Conservation (phyloP, 2,329 filamentous ascomycete genomes). For the Alternaria conjuncta region DNA sequence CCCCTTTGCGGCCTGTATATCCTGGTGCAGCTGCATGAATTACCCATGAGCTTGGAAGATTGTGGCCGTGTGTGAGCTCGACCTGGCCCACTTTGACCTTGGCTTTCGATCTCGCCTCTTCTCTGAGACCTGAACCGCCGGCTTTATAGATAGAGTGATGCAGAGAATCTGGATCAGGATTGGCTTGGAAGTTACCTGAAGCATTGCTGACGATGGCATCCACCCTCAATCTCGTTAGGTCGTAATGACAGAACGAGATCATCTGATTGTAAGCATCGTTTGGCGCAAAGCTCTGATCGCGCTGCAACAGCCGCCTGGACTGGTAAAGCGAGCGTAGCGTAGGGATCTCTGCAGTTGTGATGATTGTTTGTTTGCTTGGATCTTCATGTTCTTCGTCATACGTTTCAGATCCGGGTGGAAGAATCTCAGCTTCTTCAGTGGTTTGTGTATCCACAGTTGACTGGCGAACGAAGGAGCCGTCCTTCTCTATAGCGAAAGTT, state of each 20-base stretch:
- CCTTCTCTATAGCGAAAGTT: background rate
- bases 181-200: conserved; percentile 19
- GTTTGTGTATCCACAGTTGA: background rate
- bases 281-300: conserved; percentile 36
- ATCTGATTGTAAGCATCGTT: conserved; percentile 40
- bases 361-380: conserved; percentile 4
- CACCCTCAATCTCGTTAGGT: conserved; percentile 41
- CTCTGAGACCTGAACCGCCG: conserved; percentile 33
- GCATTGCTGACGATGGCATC: conserved; percentile 47
- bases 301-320: conserved; percentile 29
- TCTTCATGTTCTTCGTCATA: background rate
- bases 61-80: conserved; percentile 33
- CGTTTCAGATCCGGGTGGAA: background rate
- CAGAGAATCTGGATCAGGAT: conserved; percentile 21
- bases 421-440: background rate
- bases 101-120: conserved; percentile 24
- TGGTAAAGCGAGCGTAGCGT: conserved; percentile 37
- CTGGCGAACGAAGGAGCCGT: background rate
- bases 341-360: conserved; percentile 29
- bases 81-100: conserved; percentile 32
- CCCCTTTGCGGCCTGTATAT: conserved; percentile 26
- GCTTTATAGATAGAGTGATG: conserved; percentile 36
- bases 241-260: conserved; percentile 38
- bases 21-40: conserved; percentile 41
- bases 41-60: conserved; percentile 37